Evolutionary conservation across 1,139 yeast genomes (phyloP), one percentile per base, ranked within the genome.

Genomic region (Meyerozyma sp.): DNA sequence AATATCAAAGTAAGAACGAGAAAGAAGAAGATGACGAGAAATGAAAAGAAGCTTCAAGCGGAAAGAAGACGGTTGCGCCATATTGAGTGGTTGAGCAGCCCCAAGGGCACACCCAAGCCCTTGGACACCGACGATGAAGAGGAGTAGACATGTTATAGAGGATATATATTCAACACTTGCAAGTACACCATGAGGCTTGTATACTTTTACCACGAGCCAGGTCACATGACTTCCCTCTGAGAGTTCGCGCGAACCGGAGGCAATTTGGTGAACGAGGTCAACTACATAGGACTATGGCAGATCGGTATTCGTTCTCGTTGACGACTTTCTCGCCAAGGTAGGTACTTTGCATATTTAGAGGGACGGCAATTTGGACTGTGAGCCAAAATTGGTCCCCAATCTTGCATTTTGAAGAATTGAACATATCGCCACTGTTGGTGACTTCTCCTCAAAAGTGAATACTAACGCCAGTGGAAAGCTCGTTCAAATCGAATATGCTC

Each of bases 61-160:
- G 95, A 87, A 64, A 84, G 98, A 73, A 86, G 98, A 73, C 84
- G 98, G 68, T 72, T 89, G 65, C 82, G 98, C 69, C 86, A 93
- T 66, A 73, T 93, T 49, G 96, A 88, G 58, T 93, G 98, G 98
- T 78, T 93, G 61, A 84, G 83, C 55, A 82, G 95, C 55, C 96
- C 98, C 51, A 93, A 93, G 80, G 98, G 98, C 35, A 93, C 98
- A 26, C 98, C 98, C 52, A 85, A 85, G 62, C 95, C 96, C 9
- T 82, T 75, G 23, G 96, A 93, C 60, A 84, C 97, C 40, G 98
- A 93, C 60, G 96, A 88, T 53, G 98, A 91, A 64, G 93, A 81
- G 39, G 84, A 81, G 43, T 55, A 57, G 26, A n/a, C 32, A 27
- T 34, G 37, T 34, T 20, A 34, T 34, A 34, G 25, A 34, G 23